These are phyloP conservation scores for Hypomyces rosellus DNA, from an alignment of 2,329 filamentous ascomycete genomes.

Conservation along the genomic window DNA sequence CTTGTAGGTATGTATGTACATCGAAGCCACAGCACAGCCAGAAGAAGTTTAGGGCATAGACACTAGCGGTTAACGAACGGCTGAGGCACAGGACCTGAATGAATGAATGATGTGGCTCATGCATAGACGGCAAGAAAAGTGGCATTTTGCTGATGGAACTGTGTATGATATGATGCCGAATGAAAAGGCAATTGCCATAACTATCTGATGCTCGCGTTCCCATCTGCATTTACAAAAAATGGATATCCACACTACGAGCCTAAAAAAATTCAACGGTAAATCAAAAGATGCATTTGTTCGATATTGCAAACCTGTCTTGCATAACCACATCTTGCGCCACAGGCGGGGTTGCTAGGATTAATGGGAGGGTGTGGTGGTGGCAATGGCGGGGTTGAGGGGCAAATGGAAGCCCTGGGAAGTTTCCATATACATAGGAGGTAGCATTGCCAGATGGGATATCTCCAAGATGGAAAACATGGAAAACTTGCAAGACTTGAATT, in stretches of 20 bases:
- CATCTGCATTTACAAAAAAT: no score
- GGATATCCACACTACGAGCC: no score
- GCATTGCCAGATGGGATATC: no score
- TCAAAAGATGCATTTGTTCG: not conserved
- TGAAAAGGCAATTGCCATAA: not conserved
- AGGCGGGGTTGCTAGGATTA: constrained; percentile 7
- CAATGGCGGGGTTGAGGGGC: constrained; percentile 13
- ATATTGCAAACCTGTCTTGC: not conserved
- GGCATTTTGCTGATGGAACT: not conserved
- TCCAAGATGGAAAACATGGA: no score
- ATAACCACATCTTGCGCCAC: constrained; percentile 3
- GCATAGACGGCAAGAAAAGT: constrained; percentile 12
- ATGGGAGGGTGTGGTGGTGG: not conserved
- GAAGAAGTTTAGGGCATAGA: constrained; percentile 3
- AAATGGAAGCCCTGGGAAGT: not conserved
- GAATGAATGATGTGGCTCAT: constrained; percentile 13
- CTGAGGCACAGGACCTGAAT: not conserved
- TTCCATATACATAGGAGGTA: no score
- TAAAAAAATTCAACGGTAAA: no score
- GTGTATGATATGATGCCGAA: no score
- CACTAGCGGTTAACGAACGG: not conserved
- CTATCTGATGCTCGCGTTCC: no score
- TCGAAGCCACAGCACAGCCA: constrained; percentile 8
- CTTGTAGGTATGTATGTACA: not conserved
- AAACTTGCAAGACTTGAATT: no score